Evolutionary conservation across 2,329 filamentous ascomycete genomes (phyloP), one percentile per base, ranked within the genome.

Genomic region (Talaromyces sp.): DNA sequence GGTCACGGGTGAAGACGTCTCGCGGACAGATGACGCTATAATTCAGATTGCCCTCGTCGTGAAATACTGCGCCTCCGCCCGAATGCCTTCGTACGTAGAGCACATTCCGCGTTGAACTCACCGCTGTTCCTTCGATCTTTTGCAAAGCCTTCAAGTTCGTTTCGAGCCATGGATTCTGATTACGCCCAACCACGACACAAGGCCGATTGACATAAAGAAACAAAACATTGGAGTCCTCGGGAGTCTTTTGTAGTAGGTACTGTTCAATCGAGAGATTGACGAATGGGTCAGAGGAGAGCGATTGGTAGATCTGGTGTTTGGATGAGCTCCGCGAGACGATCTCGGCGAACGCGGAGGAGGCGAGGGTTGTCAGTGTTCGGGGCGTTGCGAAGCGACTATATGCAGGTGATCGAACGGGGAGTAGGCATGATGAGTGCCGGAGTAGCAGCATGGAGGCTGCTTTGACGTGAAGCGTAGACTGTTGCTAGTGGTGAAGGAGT

Each of bases 81-180:
- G 89, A 93, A 58, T 93, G 86, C 18, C 95, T 85, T 12, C 95
- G 87, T 5, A 99, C 91, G 12, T 96, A 86, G 63, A 84, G 77
- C 2, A 85, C 79, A 14, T 76, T 79, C 66, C 65, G 69, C 52
- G 46, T 68, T 16, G 68, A 64, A 8, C 67, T 68, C 8, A 59
- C 68, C 64, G 28, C 2, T 48, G 57, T 57, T 14, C 54, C 66
- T 48, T 66, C 73, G 71, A n/a, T 76, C 74, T 65, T 79, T 70
- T 70, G 78, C 70, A 96, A 79, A 1, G 86, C 80, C 42, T 78
- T 78, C 8, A 97, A 82, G 73, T 96, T 91, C 65, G 91, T 87
- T 79, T 99, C 95, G 8, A 91, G 83, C 95, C 93, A 99, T 60
- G 95, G 95, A 75, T 99, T 99, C 79, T 99, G 95, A 75, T 99